phyloP scores from a whole-genome alignment of 768 basidiomycete genomes.

The Russula abietina region DNA sequence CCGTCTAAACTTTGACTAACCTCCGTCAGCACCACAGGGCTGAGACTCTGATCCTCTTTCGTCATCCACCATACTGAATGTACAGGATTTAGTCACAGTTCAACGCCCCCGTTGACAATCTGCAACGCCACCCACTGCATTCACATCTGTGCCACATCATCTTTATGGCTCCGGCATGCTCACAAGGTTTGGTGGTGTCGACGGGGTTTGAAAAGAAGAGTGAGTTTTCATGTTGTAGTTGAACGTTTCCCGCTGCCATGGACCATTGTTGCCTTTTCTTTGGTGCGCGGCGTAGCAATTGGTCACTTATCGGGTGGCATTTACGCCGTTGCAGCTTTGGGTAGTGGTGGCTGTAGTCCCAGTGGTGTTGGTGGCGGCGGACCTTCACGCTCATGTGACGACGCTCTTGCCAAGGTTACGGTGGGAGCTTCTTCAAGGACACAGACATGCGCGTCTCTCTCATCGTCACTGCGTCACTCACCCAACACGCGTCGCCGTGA shows the following conservation, averaged over 20 bases:
- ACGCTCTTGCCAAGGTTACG: not conserved
- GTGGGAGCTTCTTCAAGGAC: not conserved
- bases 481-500: not conserved
- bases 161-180: not conserved
- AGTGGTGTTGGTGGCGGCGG: not conserved
- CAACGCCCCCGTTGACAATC: not conserved
- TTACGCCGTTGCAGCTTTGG: not conserved
- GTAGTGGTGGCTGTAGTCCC: not conserved
- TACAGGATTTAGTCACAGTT: not conserved
- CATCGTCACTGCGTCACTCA: slow-evolving; percentile 11
- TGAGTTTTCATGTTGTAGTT: not conserved
- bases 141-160: not conserved
- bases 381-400: not conserved
- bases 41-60: not conserved
- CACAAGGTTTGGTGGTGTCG: not conserved
- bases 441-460: not conserved
- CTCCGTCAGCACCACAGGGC: not conserved
- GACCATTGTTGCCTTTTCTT: not conserved
- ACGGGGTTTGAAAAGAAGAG: not conserved
- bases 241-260: not conserved
- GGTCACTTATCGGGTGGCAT: not conserved
- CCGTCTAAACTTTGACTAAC: not conserved
- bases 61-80: not conserved
- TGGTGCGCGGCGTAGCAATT: not conserved
- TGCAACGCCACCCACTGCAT: not conserved